Base-by-base conservation (phyloP, 257 asterid genomes). In the Penstemon eatonii region DNA sequence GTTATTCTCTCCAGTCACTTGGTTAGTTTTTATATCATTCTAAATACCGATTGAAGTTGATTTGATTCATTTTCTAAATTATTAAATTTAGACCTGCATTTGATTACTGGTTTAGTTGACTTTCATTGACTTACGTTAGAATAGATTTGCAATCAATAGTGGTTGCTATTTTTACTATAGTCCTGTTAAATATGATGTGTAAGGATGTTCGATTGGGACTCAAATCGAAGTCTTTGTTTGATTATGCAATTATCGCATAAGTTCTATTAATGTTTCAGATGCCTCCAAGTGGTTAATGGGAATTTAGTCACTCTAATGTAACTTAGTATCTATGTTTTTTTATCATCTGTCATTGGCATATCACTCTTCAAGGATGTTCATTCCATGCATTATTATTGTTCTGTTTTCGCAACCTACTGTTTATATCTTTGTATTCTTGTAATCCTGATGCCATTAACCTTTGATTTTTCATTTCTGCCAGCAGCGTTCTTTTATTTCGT, bases 1-100 rank as follows among this genome's bases (percentile, higher is more conserved):
- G 96, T 88, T 58, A 66, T 89, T 47, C 87, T 89, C 4, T 77
- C 91, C 71, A 80, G 60, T 72, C 91, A 85, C 69, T 61, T 85
- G 88, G 90, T 85, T 0, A n/a, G 65, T 42, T 42, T 41, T 11
- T 38, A 7, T 6, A 15, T 4, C 7, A 4, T 39, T 40, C 4
- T 25, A 25, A 25, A 25, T 25, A 25, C 33, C 33, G 2, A 25
- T 25, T 25, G 33, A 25, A 25, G 33, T 25, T 25, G 2, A 25
- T 5, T 60, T 3, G n/a, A 37, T 9, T 7, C 45, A 9, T 18
- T 56, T 40, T 55, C 11, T 45, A n/a, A n/a, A 5, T 65, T 60
- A 25, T 25, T 2, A 25, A 25, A 25, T 25, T 25, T 25, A 25
- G 33, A 25, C 33, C 33, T 25, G 33, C 33, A 25, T 25, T 25